Conservation (phyloP, 305 asterid species). For the Fraxinus albicans region DNA sequence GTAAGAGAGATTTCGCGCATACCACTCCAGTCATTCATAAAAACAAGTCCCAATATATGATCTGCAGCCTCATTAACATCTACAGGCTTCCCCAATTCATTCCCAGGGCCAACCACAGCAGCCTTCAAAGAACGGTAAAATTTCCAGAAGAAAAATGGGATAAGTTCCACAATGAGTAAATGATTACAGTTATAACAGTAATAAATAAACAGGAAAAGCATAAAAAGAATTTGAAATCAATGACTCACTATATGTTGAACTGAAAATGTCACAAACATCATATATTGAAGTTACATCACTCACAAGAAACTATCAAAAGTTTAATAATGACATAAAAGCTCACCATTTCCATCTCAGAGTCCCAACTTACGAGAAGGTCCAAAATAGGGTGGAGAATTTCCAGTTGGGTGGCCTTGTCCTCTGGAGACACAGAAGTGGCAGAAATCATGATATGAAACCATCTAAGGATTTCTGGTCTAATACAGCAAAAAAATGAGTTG, state of each 20-base stretch:
- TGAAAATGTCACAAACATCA: neutral
- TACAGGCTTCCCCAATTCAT: constrained; percentile 71
- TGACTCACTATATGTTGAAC: neutral
- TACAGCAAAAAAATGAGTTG: constrained; percentile 1
- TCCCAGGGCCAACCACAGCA: constrained; percentile 92
- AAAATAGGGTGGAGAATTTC: constrained; percentile 63
- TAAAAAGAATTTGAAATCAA: constrained; percentile 6
- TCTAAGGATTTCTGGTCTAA: neutral
- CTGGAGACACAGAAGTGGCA: constrained; percentile 42
- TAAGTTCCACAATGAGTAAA: constrained; percentile 13
- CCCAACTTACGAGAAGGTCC: constrained; percentile 94
- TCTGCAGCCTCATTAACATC: constrained; percentile 76
- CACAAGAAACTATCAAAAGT: neutral
- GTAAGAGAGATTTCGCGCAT: constrained; percentile 22
- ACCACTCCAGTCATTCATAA: constrained; percentile 99
- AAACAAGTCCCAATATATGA: constrained; percentile 87
- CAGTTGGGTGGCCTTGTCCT: constrained; percentile 83
- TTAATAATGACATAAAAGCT: constrained; percentile 16
- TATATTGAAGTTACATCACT: neutral
- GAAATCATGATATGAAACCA: constrained; percentile 16
- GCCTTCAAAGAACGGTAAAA: constrained; percentile 51
- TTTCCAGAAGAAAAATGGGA: constrained; percentile 8
- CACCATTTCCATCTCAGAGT: constrained; percentile 97
- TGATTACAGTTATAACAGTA: neutral
- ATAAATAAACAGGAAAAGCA: constrained; percentile 4